phyloP scores from a whole-genome alignment of 2,329 filamentous ascomycete genomes.

The Parascedosporium putredinis region DNA sequence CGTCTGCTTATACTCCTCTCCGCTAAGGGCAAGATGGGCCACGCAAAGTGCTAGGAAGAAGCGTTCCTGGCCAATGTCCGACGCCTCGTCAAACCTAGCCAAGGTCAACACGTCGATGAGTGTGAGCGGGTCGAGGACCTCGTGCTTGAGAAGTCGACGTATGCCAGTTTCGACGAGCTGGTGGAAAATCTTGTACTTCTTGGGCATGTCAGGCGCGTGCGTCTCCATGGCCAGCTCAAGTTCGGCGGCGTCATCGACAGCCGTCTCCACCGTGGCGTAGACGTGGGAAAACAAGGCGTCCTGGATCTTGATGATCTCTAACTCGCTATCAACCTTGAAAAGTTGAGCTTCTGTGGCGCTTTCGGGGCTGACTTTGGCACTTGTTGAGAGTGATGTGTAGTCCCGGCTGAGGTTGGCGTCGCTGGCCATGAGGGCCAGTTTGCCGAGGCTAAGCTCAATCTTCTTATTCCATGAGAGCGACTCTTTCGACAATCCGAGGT shows the following conservation, averaged over 20 bases:
- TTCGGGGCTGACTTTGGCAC: slow-evolving; percentile 16
- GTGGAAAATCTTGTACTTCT: slow-evolving; percentile 55
- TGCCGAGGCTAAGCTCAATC: slow-evolving; percentile 81
- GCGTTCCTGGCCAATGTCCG: slow-evolving; percentile 26
- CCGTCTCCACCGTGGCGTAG: slow-evolving; percentile 53
- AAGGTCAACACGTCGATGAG: slow-evolving; percentile 73
- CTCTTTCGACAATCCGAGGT: slow-evolving; percentile 61
- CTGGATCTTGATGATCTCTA: slow-evolving; percentile 68
- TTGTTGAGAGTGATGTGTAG: slow-evolving; percentile 13
- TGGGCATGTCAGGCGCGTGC: slow-evolving; percentile 44
- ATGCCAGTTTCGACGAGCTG: slow-evolving; percentile 64
- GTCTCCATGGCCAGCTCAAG: slow-evolving; percentile 64
- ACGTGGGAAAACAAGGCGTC: slow-evolving; percentile 66
- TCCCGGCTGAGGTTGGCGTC: slow-evolving; percentile 18
- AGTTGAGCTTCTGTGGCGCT: slow-evolving; percentile 31
- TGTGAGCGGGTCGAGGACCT: slow-evolving; percentile 54
- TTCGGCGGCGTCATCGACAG: slow-evolving; percentile 72
- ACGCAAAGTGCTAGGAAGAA: slow-evolving; percentile 66
- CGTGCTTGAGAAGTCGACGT: slow-evolving; percentile 57
- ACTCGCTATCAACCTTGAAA: slow-evolving; percentile 48
- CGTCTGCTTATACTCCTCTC: slow-evolving; percentile 47
- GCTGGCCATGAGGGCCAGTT: slow-evolving; percentile 65
- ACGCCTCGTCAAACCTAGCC: slow-evolving; percentile 31
- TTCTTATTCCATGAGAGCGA: slow-evolving; percentile 85
- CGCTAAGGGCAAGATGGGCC: slow-evolving; percentile 42